Evolutionary conservation across 2,329 filamentous ascomycete genomes (phyloP).

Genomic region (Microdochium bolleyi): DNA sequence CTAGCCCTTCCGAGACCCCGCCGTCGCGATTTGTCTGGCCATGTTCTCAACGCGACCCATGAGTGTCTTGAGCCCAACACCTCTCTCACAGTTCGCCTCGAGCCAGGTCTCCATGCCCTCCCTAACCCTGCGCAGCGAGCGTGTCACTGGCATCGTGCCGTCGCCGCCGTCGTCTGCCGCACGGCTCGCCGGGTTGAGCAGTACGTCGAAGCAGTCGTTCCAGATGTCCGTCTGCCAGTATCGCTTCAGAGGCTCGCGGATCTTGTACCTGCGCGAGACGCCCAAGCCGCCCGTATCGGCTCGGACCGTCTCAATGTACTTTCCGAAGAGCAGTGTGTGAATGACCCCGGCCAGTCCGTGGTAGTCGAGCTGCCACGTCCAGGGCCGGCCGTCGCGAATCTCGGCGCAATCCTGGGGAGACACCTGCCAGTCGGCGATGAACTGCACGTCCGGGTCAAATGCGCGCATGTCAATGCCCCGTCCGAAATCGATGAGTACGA

Average conservation of each 20-base stretch:
- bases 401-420: constrained; percentile 83
- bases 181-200: constrained; percentile 75
- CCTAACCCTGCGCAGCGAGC: constrained; percentile 59
- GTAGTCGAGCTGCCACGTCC: constrained; percentile 98
- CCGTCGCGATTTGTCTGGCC: constrained; percentile 6
- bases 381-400: constrained; percentile 87
- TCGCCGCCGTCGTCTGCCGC: constrained; percentile 54
- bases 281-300: constrained; percentile 47
- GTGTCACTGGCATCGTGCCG: constrained; percentile 63
- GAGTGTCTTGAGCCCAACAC: constrained; percentile 62
- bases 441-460: constrained; percentile 70
- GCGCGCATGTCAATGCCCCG: constrained; percentile 87
- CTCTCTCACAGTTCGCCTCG: constrained; percentile 73
- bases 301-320: constrained; percentile 78
- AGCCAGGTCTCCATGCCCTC: constrained; percentile 82
- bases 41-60: constrained; percentile 54
- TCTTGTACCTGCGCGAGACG: constrained; percentile 63
- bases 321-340: constrained; percentile 85
- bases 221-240: constrained; percentile 97
- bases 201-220: constrained; percentile 71
- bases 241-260: constrained; percentile 78
- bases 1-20: constrained; percentile 1
- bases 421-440: constrained; percentile 94
- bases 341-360: constrained; percentile 85
- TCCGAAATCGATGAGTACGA: constrained; percentile 90